phyloP scores from a whole-genome alignment of 78 protist genomes.

The Protostelium mycophagum region DNA sequence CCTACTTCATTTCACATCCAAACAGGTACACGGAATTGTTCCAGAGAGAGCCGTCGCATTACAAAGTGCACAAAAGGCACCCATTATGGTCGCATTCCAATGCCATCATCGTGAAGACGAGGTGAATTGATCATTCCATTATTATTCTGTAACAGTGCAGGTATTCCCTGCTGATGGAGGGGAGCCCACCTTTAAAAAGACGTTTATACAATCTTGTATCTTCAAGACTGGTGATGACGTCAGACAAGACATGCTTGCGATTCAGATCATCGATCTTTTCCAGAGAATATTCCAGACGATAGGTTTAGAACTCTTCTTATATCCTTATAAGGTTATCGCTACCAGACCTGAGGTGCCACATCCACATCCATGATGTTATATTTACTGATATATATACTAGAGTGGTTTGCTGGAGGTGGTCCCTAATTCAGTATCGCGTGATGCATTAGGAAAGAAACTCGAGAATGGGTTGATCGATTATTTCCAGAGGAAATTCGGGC shows the following conservation, averaged over 20 bases:
- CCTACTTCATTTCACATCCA: neutral
- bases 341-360: constrained; percentile 67
- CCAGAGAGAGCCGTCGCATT: constrained; percentile 17
- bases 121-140: neutral
- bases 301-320: constrained; percentile 72
- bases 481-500: constrained; percentile 77
- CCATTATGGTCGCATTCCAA: neutral
- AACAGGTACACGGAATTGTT: constrained; percentile 12
- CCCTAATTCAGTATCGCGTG: constrained; percentile 85
- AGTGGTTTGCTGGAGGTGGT: constrained; percentile 87
- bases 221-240: constrained; percentile 86
- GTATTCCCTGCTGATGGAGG: neutral
- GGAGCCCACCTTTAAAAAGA: neutral
- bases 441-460: constrained; percentile 78
- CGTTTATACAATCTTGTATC: constrained; percentile 49
- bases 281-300: constrained; percentile 61
- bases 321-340: constrained; percentile 90
- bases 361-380: too few species aligned
- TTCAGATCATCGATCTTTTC: constrained; percentile 81
- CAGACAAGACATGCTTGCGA: constrained; percentile 91
- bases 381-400: too few species aligned
- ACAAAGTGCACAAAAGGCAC: constrained; percentile 40
- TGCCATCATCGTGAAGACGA: neutral
- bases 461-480: constrained; percentile 58
- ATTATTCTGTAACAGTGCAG: neutral